phyloP scores from a whole-genome alignment of 352 stramenopile species.

The Pythium sukuiense region DNA sequence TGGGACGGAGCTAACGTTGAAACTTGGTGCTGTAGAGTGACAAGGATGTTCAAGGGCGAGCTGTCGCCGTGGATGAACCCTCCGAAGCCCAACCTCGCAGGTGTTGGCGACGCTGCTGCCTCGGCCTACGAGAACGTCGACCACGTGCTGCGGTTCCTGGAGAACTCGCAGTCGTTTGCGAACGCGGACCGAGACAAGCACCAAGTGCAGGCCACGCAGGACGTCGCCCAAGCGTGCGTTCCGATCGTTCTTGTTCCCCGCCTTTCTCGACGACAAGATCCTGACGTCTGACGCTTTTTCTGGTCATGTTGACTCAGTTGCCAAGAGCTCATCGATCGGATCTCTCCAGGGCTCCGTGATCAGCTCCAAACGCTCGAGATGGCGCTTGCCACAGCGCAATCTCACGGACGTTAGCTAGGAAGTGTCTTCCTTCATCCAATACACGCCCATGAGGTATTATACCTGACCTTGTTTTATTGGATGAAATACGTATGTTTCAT shows the following conservation, averaged over 20 bases:
- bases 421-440: background rate
- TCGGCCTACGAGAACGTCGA: slow-evolving; percentile 33
- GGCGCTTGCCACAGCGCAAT: slow-evolving; percentile 15
- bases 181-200: slow-evolving; percentile 16
- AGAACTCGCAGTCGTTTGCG: slow-evolving; percentile 34
- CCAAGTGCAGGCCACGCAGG: slow-evolving; percentile 26
- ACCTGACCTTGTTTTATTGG: slow-evolving; percentile 1
- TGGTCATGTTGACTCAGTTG: slow-evolving; percentile 22
- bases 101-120: slow-evolving; percentile 31
- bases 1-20: background rate
- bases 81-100: slow-evolving; percentile 26
- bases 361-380: slow-evolving; percentile 40
- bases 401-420: background rate
- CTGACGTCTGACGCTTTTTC: background rate
- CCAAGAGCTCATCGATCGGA: slow-evolving; percentile 33
- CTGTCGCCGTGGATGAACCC: slow-evolving; percentile 28
- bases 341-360: slow-evolving; percentile 34
- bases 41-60: slow-evolving; percentile 33
- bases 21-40: slow-evolving; percentile 22
- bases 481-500: slow-evolving; percentile 20
- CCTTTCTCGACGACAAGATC: background rate
- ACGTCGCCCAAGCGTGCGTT: slow-evolving; percentile 42
- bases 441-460: background rate
- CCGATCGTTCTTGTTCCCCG: background rate
- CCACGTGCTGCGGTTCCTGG: slow-evolving; percentile 38